These are phyloP conservation scores for Parathielavia hyrcaniae DNA, from an alignment of 495 filamentous ascomycete species.

Conservation along the genomic window DNA sequence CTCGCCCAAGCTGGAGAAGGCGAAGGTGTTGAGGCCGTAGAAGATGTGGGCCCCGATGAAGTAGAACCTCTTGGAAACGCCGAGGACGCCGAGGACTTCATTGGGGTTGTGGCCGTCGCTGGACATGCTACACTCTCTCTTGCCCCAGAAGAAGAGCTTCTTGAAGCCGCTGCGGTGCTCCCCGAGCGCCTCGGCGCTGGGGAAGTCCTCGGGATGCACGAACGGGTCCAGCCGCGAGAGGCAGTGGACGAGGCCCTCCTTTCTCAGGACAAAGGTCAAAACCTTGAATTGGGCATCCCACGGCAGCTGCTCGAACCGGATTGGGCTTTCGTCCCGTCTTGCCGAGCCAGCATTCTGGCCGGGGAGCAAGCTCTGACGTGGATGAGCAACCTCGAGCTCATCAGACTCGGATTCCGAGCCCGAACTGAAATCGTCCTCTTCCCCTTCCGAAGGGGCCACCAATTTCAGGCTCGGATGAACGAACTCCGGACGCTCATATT, in stretches of 20 bases:
- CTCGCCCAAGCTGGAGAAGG: slow-evolving; percentile 42
- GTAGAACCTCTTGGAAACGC: slow-evolving; percentile 32
- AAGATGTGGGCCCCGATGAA: slow-evolving; percentile 36
- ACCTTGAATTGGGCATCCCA: slow-evolving; percentile 27
- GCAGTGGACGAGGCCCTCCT: slow-evolving; percentile 31
- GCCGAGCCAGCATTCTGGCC: neutral
- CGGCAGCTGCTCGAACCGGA: slow-evolving; percentile 32
- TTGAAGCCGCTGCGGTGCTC: slow-evolving; percentile 22
- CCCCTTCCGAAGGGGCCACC: neutral
- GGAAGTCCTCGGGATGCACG: slow-evolving; percentile 19
- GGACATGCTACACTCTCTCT: slow-evolving; percentile 22
- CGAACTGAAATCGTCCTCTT: neutral
- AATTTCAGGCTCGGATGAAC: slow-evolving; percentile 30
- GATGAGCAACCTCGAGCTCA: neutral
- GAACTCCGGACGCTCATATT: slow-evolving; percentile 30
- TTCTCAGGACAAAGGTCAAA: slow-evolving; percentile 28
- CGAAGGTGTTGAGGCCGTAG: slow-evolving; percentile 42
- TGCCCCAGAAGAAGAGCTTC: slow-evolving; percentile 32
- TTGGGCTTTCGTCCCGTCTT: neutral
- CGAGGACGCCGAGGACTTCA: slow-evolving; percentile 24
- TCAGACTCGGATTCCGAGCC: neutral
- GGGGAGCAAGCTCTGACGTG: neutral
- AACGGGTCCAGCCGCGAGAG: slow-evolving; percentile 37
- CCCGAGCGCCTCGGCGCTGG: slow-evolving; percentile 14
- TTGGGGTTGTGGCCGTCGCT: slow-evolving; percentile 23